Evolutionary conservation across 2,329 filamentous ascomycete species (phyloP), one percentile per base, ranked within the genome.

Genomic region (Phialocephala sp.): DNA sequence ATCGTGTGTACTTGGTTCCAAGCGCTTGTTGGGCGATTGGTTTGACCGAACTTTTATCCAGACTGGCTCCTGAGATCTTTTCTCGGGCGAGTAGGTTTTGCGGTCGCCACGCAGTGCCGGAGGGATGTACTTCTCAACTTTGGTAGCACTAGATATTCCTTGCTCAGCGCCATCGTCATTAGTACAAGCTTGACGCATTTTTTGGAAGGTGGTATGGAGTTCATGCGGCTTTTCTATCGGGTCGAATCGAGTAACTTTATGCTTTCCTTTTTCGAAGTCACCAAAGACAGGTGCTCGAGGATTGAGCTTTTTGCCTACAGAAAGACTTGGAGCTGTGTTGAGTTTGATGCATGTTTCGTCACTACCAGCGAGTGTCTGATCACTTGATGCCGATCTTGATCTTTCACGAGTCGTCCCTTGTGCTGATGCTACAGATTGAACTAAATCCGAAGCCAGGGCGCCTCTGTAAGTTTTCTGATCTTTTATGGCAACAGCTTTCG

Each of bases 291-390:
- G 50, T 6, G 50, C 50, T 35, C 22, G 50, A 41, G 72, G 70
- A 45, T 73, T 71, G 20, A 73, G 50, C 57, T 35, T 68, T 54
- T 62, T 68, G 20, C 18, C 20, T 4, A 15, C 24, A 54, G 9
- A 12, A 8, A 54, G 14, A 24, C 24, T 18, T 32, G 50, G 50
- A 32, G 50, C 24, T 27, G 22, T 32, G 14, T 27, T 54, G 1
- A 15, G 9, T 12, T 54, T 27, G 50, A 54, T 27, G 14, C 27
- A 18, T 15, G 50, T 54, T 6, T 54, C 50, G 15, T 54, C 50
- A 32, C 50, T 54, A 5, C 50, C 50, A 54, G 35, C 24, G 14
- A 54, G 50, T 35, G 50, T 54, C 15, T 35, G 24, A 6, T 54
- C 50, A 18, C 24, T 54, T 14, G 50, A 54, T 24, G 15, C 3